Evolutionary conservation across 1,139 yeast species (phyloP).

Genomic region (Dujonia santamariae): DNA sequence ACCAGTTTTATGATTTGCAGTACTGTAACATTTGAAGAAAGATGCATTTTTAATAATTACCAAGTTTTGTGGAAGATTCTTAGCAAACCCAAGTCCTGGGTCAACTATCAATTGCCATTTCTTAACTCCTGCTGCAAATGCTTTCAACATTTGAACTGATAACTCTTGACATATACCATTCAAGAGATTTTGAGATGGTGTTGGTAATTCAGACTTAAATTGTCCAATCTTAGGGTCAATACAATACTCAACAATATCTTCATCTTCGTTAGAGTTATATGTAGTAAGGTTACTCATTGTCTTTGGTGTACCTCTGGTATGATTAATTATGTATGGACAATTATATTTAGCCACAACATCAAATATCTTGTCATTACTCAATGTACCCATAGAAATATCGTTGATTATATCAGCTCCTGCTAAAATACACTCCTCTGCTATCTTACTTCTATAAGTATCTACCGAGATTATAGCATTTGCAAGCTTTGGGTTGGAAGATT

Average conservation of each 20-base stretch:
- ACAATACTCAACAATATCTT: constrained; percentile 36
- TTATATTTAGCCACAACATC: constrained; percentile 62
- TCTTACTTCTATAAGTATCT: constrained; percentile 78
- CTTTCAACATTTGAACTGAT: constrained; percentile 50
- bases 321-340: constrained; percentile 80
- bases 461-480: constrained; percentile 59
- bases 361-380: constrained; percentile 65
- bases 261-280: constrained; percentile 46
- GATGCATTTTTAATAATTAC: constrained; percentile 58
- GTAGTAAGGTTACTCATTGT: constrained; percentile 64
- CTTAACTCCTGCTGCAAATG: constrained; percentile 60
- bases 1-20: constrained; percentile 19
- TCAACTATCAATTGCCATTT: constrained; percentile 92
- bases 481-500: constrained; percentile 24
- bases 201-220: background rate
- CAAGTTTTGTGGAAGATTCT: constrained; percentile 64
- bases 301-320: constrained; percentile 78
- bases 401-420: constrained; percentile 91
- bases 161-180: constrained; percentile 66
- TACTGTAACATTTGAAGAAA: constrained; percentile 50
- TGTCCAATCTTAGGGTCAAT: constrained; percentile 26
- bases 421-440: constrained; percentile 64
- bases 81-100: constrained; percentile 96
- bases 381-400: constrained; percentile 82
- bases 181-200: constrained; percentile 21